Evolutionary conservation across 352 stramenopile genomes (phyloP), one percentile per base, ranked within the genome.

Genomic region (Globisporangium iwayamae): DNA sequence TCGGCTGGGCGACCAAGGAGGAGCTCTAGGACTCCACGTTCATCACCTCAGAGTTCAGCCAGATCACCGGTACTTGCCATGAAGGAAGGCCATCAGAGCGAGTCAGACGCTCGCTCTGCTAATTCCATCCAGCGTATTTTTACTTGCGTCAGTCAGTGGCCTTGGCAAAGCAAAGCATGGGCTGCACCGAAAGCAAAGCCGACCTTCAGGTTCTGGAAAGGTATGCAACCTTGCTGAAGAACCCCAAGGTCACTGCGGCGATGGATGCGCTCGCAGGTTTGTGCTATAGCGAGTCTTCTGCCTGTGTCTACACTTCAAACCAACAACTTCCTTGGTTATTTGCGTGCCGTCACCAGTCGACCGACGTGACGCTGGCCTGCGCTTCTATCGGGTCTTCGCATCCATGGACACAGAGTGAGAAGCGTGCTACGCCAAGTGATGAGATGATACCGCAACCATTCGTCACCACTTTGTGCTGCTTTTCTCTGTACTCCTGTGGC

Each of bases 401-500:
- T 62, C 57, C 14, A 85, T 87, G 72, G 78, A 85, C 46, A 71
- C 50, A 16, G 74, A 85, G 78, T 86, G 66, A 48, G 63, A 55
- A 20, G 11, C 22, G 18, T 22, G 5, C 3, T 16, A 2, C 38
- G 28, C 8, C 22, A 38, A 20, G 4, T 22, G 11, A 8, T 1
- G 48, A 36, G 22, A 47, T 58, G 22, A 7, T 22, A 25, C 22
- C 22, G 22, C 22, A 16, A 13, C 8, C 20, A 14, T 56, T 9
- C 25, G 50, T 38, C 32, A 46, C 39, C 39, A 18, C 7, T 3
- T 2, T 50, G 43, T 50, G 18, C 43, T 50, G 14, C 14, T n/a
- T 13, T 39, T 39, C 34, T 32, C 18, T 11, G 2, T 41, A 6
- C n/a, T 7, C 16, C 25, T 16, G 32, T 36, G 2, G 11, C 38